phyloP scores from a whole-genome alignment of 2,329 filamentous ascomycete species.

The Colletotrichum cereale region DNA sequence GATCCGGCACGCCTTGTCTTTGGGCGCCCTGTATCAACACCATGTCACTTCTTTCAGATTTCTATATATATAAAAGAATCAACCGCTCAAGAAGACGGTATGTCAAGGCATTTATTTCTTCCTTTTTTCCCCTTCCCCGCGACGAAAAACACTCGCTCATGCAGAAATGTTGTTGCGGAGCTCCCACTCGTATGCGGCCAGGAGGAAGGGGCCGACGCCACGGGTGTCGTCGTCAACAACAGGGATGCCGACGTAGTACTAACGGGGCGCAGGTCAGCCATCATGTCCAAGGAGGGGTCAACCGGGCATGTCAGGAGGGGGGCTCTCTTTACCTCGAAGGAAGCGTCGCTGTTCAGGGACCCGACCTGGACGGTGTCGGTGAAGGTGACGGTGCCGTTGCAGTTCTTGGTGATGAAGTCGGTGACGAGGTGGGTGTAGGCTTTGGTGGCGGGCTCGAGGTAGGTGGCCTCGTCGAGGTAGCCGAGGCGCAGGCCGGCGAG shows the following conservation, averaged over 20 bases:
- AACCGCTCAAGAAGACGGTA: background rate
- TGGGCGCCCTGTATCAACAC: background rate
- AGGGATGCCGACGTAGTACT: slow-evolving; percentile 34
- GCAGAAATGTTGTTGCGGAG: slow-evolving; percentile 28
- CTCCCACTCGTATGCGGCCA: slow-evolving; percentile 39
- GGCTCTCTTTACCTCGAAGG: slow-evolving; percentile 58
- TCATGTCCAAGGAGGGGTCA: too few relatives aligned
- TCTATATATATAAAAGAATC: too few relatives aligned
- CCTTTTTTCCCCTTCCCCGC: background rate
- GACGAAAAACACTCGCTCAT: background rate
- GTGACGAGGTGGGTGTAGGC: slow-evolving; percentile 52
- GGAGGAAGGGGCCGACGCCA: slow-evolving; percentile 34
- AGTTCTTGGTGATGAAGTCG: slow-evolving; percentile 59
- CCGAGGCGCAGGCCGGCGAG: slow-evolving; percentile 56
- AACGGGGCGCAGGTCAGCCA: background rate
- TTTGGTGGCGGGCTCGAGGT: slow-evolving; percentile 43
- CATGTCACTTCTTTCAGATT: background rate
- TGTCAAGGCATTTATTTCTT: background rate
- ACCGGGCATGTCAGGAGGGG: background rate
- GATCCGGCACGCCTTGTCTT: too few relatives aligned
- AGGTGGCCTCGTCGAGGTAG: slow-evolving; percentile 45
- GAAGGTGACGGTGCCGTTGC: slow-evolving; percentile 62
- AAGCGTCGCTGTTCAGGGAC: slow-evolving; percentile 61
- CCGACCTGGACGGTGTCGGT: slow-evolving; percentile 66
- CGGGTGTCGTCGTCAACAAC: slow-evolving; percentile 36